These are phyloP conservation scores for Strigomonas oncopelti DNA, from an alignment of 208 protist species.

Conservation along the genomic window DNA sequence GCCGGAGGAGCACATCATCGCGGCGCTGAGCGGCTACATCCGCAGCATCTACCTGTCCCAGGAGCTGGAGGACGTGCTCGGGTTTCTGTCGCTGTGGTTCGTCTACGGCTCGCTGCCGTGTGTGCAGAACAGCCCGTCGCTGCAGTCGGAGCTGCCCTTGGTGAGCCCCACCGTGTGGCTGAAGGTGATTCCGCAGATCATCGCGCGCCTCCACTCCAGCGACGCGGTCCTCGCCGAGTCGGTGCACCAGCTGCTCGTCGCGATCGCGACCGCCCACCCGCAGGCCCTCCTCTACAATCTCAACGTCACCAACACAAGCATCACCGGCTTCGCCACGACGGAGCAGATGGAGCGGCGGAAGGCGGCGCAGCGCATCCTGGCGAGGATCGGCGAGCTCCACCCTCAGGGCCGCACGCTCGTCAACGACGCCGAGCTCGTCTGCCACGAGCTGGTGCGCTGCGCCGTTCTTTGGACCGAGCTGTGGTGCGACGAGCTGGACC, in stretches of 20 bases:
- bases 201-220: slow-evolving; percentile 96
- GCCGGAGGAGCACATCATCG: slow-evolving; percentile 65
- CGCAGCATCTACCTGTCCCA: slow-evolving; percentile 76
- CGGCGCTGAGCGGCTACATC: slow-evolving; percentile 95
- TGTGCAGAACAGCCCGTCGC: slow-evolving; percentile 47
- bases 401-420: slow-evolving; percentile 87
- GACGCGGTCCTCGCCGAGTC: slow-evolving; percentile 85
- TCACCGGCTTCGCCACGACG: slow-evolving; percentile 4
- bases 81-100: slow-evolving; percentile 99
- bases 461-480: slow-evolving; percentile 97
- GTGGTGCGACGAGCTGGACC: slow-evolving; percentile 95
- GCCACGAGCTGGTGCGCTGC: slow-evolving; percentile 97
- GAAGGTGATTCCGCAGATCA: slow-evolving; percentile 99
- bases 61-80: slow-evolving; percentile 96
- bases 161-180: slow-evolving; percentile 98
- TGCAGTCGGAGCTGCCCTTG: slow-evolving; percentile 87
- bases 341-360: slow-evolving; percentile 63
- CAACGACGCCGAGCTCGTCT: slow-evolving; percentile 94
- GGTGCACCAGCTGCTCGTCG: slow-evolving; percentile 90
- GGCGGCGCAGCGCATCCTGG: slow-evolving; percentile 77
- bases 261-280: slow-evolving; percentile 96
- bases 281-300: slow-evolving; percentile 99
- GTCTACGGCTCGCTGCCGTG: slow-evolving; percentile 69
- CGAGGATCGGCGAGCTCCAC: slow-evolving; percentile 73
- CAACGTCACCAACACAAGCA: slow-evolving; percentile 94